Percentiles rank a stretch among this genome's conserved stretches.
Conservation (phyloP, 2,329 filamentous ascomycete genomes). For the Fusarium compactum region DNA sequence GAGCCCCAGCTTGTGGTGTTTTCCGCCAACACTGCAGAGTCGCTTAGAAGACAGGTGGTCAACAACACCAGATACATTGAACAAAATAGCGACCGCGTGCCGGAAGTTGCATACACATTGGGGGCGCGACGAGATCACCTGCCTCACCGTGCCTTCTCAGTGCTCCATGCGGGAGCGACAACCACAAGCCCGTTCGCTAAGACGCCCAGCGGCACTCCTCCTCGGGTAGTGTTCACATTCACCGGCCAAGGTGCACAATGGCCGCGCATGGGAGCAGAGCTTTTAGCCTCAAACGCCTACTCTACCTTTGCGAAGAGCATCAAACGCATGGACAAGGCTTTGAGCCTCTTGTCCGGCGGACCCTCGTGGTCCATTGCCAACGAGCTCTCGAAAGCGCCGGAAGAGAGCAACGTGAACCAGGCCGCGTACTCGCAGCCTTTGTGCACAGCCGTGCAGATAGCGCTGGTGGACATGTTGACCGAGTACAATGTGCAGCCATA, state of each 20-base stretch:
- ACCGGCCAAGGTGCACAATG: slow-evolving; percentile 55
- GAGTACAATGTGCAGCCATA: slow-evolving; percentile 50
- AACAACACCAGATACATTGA: slow-evolving; percentile 4
- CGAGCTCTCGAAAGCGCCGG: slow-evolving; percentile 34
- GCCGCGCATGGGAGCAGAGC: slow-evolving; percentile 47
- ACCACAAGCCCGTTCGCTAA: slow-evolving; percentile 3
- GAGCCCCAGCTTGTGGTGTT: slow-evolving; percentile 7
- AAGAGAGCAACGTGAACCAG: slow-evolving; percentile 48
- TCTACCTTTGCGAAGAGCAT: slow-evolving; percentile 3
- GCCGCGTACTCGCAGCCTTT: slow-evolving; percentile 52
- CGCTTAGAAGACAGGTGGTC: slow-evolving; percentile 2
- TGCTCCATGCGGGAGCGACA: slow-evolving; percentile 1
- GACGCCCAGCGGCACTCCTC: neutral
- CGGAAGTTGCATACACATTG: slow-evolving; percentile 8
- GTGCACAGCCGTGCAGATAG: slow-evolving; percentile 60
- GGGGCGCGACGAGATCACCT: slow-evolving; percentile 5
- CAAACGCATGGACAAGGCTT: neutral
- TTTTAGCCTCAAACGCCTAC: neutral
- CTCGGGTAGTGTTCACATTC: slow-evolving; percentile 43
- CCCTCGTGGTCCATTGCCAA: slow-evolving; percentile 41
- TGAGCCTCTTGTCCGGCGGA: slow-evolving; percentile 5
- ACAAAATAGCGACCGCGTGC: slow-evolving; percentile 1
- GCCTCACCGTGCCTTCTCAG: slow-evolving; percentile 5
- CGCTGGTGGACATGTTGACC: slow-evolving; percentile 55
- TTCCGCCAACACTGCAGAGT: slow-evolving; percentile 7